Percentiles rank a stretch among this genome's conserved stretches.
Evolutionary conservation across 2,329 filamentous ascomycete genomes (phyloP).

Genomic region (Colletotrichum tofieldiae): DNA sequence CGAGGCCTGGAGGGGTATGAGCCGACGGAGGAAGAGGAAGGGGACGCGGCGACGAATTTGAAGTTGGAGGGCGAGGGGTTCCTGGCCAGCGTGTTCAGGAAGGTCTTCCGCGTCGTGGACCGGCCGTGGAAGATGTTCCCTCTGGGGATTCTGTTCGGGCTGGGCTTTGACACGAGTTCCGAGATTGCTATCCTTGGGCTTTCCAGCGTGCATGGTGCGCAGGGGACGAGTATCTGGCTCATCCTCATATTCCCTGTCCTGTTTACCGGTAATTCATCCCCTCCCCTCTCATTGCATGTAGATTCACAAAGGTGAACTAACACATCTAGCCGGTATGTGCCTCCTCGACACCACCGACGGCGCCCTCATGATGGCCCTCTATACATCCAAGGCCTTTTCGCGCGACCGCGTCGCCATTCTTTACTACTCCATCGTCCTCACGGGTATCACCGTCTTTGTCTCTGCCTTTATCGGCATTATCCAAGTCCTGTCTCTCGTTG

Average conservation of each 20-base stretch:
- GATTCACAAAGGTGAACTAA: conserved; percentile 23
- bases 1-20: conserved; percentile 46
- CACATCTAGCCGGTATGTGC: conserved; percentile 85
- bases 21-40: conserved; percentile 47
- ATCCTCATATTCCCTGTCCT: conserved; percentile 92
- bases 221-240: conserved; percentile 92
- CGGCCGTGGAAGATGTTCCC: conserved; percentile 97
- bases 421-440: conserved; percentile 94
- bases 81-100: conserved; percentile 79
- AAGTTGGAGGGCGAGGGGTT: conserved; percentile 85
- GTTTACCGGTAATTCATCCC: conserved; percentile 79
- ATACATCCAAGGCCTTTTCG: conserved; percentile 84
- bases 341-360: conserved; percentile 93
- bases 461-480: conserved; percentile 89
- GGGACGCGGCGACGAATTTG: conserved; percentile 64
- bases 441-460: conserved; percentile 85
- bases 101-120: conserved; percentile 82
- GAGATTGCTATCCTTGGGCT: conserved; percentile 95
- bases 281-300: too few species aligned
- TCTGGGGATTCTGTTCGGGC: conserved; percentile 87
- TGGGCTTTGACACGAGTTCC: conserved; percentile 96
- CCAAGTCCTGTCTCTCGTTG: conserved; percentile 84
- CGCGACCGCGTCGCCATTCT: conserved; percentile 89
- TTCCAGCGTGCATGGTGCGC: conserved; percentile 86
- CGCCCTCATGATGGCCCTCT: conserved; percentile 94